Evolutionary conservation across 2,329 filamentous ascomycete species (phyloP), one percentile per base, ranked within the genome.

Genomic region (Xylaria sp.): DNA sequence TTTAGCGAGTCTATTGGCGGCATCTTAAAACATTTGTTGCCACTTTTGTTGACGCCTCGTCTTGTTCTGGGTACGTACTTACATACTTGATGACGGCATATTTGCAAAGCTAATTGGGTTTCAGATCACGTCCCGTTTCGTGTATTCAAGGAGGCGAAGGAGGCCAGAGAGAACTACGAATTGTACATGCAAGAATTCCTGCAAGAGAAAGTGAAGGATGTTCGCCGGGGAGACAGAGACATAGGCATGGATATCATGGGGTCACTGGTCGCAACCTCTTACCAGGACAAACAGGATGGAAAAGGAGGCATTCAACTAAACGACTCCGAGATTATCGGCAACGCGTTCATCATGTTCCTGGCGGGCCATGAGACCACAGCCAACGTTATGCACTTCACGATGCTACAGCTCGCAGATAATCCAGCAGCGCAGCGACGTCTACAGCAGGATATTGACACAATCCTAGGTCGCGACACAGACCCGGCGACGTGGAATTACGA

Each of bases 281-380:
- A 82, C 70, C 76, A 79, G 48, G 72, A 75, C 20, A 69, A 73
- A 4, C 64, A 74, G 48, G 57, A 66, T 46, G 63, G 67, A n/a
- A 72, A 74, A 60, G 69, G 15, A 76, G 77, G 69, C 64, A 76
- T 23, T 81, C 79, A 79, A 20, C 78, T 91, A 20, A 83, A 80
- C 5, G 87, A 89, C 71, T 84, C 84, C 2, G 91, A 94, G 65
- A 90, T 94, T 66, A 81, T 92, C 36, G 91, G 91, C 48, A 94
- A 94, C 75, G 88, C 91, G 31, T 91, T 90, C 70, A 83, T 90
- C 74, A 88, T 89, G 81, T 84, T 88, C 69, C 83, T 94, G 0
- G 92, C 93, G 0, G 93, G 93, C 6, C 92, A 96, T 79, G 93
- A 96, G 79, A 96, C 92, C 1, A 91, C 91, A 1, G 92, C 92